phyloP scores from a whole-genome alignment of 345 rosid genomes.

The Limnanthes douglasii region DNA sequence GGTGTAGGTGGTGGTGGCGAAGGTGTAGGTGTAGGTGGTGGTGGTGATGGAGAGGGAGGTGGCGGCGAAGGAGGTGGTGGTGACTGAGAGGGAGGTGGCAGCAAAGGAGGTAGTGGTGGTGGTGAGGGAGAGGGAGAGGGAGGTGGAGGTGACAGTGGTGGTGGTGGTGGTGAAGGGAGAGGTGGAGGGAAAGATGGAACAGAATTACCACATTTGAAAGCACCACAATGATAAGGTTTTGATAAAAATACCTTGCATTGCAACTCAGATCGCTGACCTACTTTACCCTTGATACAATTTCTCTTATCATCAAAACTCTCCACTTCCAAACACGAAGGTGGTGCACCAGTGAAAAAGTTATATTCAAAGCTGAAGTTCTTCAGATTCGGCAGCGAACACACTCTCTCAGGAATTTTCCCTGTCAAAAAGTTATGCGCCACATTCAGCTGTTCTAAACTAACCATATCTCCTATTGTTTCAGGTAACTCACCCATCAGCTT shows the following conservation, averaged over 20 bases:
- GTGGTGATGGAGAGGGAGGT: conserved; percentile 7
- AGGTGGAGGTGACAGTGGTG: conserved; percentile 6
- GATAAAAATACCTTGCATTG: conserved; percentile 48
- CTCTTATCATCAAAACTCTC: conserved; percentile 18
- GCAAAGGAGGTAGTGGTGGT: conserved; percentile 7
- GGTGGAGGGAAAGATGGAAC: conserved; percentile 13
- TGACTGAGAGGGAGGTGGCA: conserved; percentile 7
- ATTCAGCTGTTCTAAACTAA: conserved; percentile 37
- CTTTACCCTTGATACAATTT: conserved; percentile 39
- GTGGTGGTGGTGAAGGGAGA: conserved; percentile 10
- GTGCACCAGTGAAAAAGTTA: conserved; percentile 43
- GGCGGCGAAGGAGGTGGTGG: neutral
- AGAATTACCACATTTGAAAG: conserved; percentile 25
- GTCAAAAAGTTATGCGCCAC: conserved; percentile 46
- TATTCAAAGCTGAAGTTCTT: conserved; percentile 35
- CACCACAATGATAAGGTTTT: conserved; percentile 28
- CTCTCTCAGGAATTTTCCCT: conserved; percentile 32
- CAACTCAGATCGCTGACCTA: conserved; percentile 35
- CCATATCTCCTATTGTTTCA: conserved; percentile 28
- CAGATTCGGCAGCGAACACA: conserved; percentile 41
- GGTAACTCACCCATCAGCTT: conserved; percentile 46
- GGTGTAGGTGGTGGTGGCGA: conserved; percentile 15
- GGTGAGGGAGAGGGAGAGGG: conserved; percentile 4
- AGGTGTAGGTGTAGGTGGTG: conserved; percentile 10
- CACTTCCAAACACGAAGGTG: conserved; percentile 23